Evolutionary conservation across 164 flowering plant species (phyloP), one percentile per base, ranked within the genome.

Genomic region (Sextonia rubra): DNA sequence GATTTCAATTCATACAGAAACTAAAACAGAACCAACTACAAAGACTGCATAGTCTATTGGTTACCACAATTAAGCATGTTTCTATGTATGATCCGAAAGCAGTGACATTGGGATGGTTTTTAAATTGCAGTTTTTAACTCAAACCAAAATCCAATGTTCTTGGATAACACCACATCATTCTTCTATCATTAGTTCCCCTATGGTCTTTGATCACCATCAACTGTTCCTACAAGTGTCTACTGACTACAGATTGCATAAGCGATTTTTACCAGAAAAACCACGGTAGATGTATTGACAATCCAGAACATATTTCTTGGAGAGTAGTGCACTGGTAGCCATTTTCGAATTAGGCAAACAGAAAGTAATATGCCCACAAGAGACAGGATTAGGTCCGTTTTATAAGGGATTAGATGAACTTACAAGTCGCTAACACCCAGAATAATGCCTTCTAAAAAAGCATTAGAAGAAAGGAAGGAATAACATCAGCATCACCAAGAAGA

Each of bases 281-380:
- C 27, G 49, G 49, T 69, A 73, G 58, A 78, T 71, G 64, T 27
- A 30, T 71, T 78, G 79, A 60, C 83, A 81, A 69, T 78, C 83
- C 60, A 69, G 27, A 27, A 63, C 79, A 73, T 68, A 76, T 69
- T 74, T 76, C 76, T 58, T 74, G 24, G 68, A 56, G 55, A 60
- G 18, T 37, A 78, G 83, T 25, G 47, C 24, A 11, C 73, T 71
- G 49, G 71, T 60, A 5, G 26, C 74, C 81, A 71, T 78, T n/a
- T 69, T 58, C n/a, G 55, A 30, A 32, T 11, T 1, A 2, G 44
- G 26, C 4, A 29, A 11, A 47, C 22, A 44, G 5, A 27, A 22
- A 12, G 37, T 48, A 6, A 29, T 17, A 55, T 22, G 44, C 14
- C 61, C 47, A 60, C 22, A 60, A 7, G 4, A 5, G 44, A 37